These are phyloP conservation scores for Ascocoryne sarcoides DNA, from an alignment of 2,329 filamentous ascomycete genomes.

Conservation along the genomic window DNA sequence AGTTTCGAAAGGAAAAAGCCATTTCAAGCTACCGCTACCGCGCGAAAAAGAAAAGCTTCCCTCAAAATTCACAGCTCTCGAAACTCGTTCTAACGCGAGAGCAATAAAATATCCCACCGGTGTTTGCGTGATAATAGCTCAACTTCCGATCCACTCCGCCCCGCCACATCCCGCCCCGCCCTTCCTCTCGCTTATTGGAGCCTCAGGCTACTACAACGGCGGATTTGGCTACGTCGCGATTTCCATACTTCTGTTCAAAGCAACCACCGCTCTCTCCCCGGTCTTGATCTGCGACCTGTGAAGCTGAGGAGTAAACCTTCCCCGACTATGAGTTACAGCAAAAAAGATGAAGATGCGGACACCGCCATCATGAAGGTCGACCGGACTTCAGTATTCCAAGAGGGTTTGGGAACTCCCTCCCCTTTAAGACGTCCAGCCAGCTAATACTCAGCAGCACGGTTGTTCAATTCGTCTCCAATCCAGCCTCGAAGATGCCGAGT, in stretches of 20 bases:
- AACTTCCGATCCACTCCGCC: no score
- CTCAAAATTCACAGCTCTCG: no score
- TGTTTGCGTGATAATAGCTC: no score
- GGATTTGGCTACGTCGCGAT: constrained; percentile 27
- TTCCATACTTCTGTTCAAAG: constrained; percentile 9
- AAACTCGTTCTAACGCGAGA: no score
- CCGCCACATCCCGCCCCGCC: no score
- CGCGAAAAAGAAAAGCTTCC: no score
- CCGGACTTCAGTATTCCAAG: constrained; percentile 95
- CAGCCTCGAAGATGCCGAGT: constrained; percentile 96
- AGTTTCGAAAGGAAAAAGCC: no score
- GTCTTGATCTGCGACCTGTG: constrained; percentile 27
- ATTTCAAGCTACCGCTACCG: no score
- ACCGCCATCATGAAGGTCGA: constrained; percentile 92
- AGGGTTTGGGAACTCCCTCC: constrained; percentile 54
- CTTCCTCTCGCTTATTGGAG: no score
- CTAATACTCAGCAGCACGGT: constrained; percentile 72
- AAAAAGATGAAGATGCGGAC: constrained; percentile 98
- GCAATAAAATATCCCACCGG: no score
- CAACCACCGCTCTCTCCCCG: constrained; percentile 4
- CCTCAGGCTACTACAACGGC: no score
- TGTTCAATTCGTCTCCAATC: constrained; percentile 97
- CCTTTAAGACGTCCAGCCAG: constrained; percentile 16
- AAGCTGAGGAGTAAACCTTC: constrained; percentile 29
- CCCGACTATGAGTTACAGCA: constrained; percentile 82